Evolutionary conservation across 768 basidiomycete genomes (phyloP).

Genomic region (Xanthoconium purpureum): DNA sequence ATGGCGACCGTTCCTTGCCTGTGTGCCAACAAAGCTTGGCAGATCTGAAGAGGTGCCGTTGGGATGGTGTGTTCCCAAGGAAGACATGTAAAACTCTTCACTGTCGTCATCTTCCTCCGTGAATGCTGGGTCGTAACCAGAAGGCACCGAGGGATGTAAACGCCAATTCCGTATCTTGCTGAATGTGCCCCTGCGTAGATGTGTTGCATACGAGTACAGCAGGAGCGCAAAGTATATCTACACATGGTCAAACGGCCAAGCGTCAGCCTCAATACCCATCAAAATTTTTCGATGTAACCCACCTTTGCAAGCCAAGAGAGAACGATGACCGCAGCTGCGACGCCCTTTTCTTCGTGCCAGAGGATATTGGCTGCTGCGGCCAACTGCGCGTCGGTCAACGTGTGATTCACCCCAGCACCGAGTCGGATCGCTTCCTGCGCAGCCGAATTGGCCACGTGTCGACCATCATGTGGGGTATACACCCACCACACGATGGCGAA

Average conservation of each 20-base stretch:
- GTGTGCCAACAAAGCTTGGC: conserved; percentile 62
- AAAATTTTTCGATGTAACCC: conserved; percentile 15
- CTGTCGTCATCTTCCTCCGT: conserved; percentile 61
- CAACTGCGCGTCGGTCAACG: conserved; percentile 64
- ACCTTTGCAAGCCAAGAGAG: conserved; percentile 90
- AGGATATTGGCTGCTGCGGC: conserved; percentile 71
- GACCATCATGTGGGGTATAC: conserved; percentile 89
- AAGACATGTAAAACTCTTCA: conserved; percentile 67
- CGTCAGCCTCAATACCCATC: neutral
- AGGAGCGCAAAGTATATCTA: conserved; percentile 90
- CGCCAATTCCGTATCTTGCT: conserved; percentile 60
- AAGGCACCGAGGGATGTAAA: conserved; percentile 13
- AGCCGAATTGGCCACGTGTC: conserved; percentile 70
- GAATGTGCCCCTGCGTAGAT: conserved; percentile 89
- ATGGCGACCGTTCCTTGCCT: conserved; percentile 34
- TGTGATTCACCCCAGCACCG: conserved; percentile 47
- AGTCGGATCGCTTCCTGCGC: conserved; percentile 87
- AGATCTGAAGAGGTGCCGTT: conserved; percentile 51
- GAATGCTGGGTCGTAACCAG: conserved; percentile 27
- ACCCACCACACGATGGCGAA: conserved; percentile 91
- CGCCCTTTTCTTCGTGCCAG: conserved; percentile 88
- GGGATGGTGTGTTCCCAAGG: conserved; percentile 46
- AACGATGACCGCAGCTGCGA: conserved; percentile 72
- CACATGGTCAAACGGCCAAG: neutral
- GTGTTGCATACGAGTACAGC: conserved; percentile 90